Base-by-base conservation (phyloP, 495 filamentous ascomycete genomes). In the Annulohypoxylon maeteangense region DNA sequence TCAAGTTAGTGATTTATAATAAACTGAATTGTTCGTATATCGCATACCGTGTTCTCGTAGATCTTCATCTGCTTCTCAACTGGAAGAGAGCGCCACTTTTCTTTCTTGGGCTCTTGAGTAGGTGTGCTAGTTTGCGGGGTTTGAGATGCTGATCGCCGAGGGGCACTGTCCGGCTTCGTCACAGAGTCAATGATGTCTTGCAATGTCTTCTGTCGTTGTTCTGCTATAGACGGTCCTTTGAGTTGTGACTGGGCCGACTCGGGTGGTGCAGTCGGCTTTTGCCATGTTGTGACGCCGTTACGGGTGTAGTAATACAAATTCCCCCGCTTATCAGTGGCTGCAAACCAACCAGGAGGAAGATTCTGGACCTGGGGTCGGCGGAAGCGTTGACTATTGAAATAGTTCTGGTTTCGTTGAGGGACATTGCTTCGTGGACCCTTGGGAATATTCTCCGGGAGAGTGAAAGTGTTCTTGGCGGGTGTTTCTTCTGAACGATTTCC, bases 61-160 rank as follows among this genome's bases (percentile, higher is more conserved):
- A 96, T 83, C 80, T 93, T 96, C 86, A 92, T 95, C 78, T 93
- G 90, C 79, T 97, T 97, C 59, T 97, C 93, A 67, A 92, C 82
- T 16, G 89, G 84, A 61, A 90, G 86, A 74, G 86, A 89, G 70
- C 88, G 86, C 94, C 94, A 98, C 78, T 92, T 94, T 62, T 95
- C 92, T 64, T 88, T 87, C 75, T 90, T 91, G 56, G 87, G 87
- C 61, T 90, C 88, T 45, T 89, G 87, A 4, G 84, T 84, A 8
- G 82, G 79, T 11, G 87, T 87, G 23, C 82, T 86, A 63, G 88
- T 87, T 58, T 90, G 89, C 0, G 91, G 90, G 0, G 88, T 92
- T 56, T 87, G 85, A 38, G 84, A 86, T 54, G 83, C 82, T 8
- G 83, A 81, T 32, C 76, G 76, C 40, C 80, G 77, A 5, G 81